Percentiles rank a stretch among this genome's conserved stretches.
Conservation (phyloP, 176 grass and related monocot genomes). For the Olyra latifolia region DNA sequence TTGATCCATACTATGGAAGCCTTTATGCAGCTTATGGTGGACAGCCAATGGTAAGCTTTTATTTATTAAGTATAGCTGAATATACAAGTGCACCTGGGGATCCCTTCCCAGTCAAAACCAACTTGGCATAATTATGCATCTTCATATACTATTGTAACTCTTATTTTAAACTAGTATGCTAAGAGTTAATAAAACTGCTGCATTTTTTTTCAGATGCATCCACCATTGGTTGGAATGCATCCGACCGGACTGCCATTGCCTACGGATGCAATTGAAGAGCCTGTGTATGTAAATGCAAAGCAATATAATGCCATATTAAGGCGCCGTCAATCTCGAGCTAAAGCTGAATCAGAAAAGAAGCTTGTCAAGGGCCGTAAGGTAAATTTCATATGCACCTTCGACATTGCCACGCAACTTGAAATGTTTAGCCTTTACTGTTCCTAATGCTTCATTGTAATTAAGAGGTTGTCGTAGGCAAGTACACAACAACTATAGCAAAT, state of each 20-base stretch:
- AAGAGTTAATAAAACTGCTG: conserved; percentile 20
- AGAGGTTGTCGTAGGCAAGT: conserved; percentile 8
- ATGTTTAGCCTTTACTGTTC: conserved; percentile 31
- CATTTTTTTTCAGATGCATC: conserved; percentile 55
- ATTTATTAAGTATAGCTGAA: not conserved
- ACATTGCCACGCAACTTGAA: not conserved
- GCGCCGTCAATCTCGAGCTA: conserved; percentile 74
- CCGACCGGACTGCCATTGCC: conserved; percentile 62
- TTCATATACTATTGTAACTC: not conserved
- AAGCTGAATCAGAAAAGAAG: conserved; percentile 86
- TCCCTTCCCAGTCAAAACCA: not conserved
- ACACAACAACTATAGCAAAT: conserved; percentile 37
- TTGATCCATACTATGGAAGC: conserved; percentile 72
- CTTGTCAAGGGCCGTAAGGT: conserved; percentile 77
- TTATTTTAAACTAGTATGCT: not conserved
- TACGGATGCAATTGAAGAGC: conserved; percentile 81
- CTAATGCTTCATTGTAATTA: conserved; percentile 29
- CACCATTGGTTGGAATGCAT: conserved; percentile 65
- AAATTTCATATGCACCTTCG: conserved; percentile 27
- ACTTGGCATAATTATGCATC: not conserved
- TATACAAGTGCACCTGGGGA: not conserved
- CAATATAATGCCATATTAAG: conserved; percentile 86
- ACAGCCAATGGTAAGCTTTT: conserved; percentile 57
- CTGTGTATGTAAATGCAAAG: conserved; percentile 84
- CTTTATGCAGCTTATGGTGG: conserved; percentile 75